Conservation (phyloP, 129 eudicot genomes). For the Centaurea solstitialis region DNA sequence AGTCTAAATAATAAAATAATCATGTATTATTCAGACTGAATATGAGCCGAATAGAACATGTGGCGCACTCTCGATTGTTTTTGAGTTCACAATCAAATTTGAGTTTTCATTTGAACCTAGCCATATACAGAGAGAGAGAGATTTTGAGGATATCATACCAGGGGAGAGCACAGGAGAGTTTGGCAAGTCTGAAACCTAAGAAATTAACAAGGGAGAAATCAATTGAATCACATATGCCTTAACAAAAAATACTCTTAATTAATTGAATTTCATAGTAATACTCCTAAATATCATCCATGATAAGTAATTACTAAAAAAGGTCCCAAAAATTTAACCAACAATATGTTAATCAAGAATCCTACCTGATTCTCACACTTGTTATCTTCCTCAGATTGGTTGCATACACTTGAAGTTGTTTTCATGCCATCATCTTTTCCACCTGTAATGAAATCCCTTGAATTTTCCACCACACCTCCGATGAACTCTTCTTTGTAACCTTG, state of each 20-base stretch:
- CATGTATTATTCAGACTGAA: no score
- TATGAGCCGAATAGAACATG: no score
- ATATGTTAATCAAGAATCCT: not conserved
- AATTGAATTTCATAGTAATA: not conserved
- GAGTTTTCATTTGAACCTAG: no score
- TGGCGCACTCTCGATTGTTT: no score
- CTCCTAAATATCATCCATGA: not conserved
- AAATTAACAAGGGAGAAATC: not conserved
- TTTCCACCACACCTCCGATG: not conserved
- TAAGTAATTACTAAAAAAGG: not conserved
- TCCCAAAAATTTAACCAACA: not conserved
- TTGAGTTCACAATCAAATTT: no score
- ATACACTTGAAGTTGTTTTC: not conserved
- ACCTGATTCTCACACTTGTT: slow-evolving; percentile 12
- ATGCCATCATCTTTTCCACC: not conserved
- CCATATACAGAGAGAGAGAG: slow-evolving; percentile 11
- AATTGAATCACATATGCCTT: not conserved
- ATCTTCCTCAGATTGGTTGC: slow-evolving; percentile 1
- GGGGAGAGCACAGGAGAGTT: slow-evolving; percentile 16
- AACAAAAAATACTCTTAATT: not conserved
- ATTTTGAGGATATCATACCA: slow-evolving; percentile 40
- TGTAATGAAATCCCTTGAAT: slow-evolving; percentile 12
- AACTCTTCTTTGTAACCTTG: not conserved
- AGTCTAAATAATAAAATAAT: no score
- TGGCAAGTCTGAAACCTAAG: slow-evolving; percentile 11